Evolutionary conservation across 2,329 filamentous ascomycete species (phyloP).

Genomic region (Graphilbum fragrans): DNA sequence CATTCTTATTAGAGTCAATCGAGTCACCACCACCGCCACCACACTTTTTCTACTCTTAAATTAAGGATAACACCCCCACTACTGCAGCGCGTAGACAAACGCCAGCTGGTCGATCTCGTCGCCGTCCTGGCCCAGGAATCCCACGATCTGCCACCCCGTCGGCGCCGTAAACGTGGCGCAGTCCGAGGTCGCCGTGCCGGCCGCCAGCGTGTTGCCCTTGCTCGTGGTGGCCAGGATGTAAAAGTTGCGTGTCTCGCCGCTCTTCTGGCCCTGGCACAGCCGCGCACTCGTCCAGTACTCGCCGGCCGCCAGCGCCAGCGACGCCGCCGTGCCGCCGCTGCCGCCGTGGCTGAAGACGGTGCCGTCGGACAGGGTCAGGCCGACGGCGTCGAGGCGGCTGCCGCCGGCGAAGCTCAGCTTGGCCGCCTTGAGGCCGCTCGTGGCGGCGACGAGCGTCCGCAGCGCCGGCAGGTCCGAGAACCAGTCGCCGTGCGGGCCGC

Average conservation of each 20-base stretch:
- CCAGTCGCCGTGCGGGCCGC: conserved; percentile 37
- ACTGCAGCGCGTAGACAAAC: conserved; percentile 32
- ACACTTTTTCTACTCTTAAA: no score
- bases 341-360: conserved; percentile 39
- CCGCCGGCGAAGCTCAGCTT: conserved; percentile 33
- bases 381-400: conserved; percentile 37
- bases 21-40: no score
- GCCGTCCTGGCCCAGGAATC: conserved; percentile 36
- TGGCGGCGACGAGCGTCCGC: conserved; percentile 9
- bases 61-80: conserved; percentile 3
- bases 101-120: conserved; percentile 44
- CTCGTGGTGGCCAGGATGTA: conserved; percentile 42
- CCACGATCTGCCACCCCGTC: conserved; percentile 38
- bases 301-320: conserved; percentile 28
- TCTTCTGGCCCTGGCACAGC: conserved; percentile 37
- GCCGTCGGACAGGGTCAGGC: conserved; percentile 33
- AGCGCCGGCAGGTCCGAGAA: conserved; percentile 40
- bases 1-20: no score
- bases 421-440: conserved; percentile 19
- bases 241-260: conserved; percentile 36
- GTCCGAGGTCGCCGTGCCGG: conserved; percentile 32
- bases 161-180: conserved; percentile 35
- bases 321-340: conserved; percentile 29
- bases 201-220: conserved; percentile 28
- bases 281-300: conserved; percentile 37